Conservation (phyloP, 306 rosid genomes). For the Betula pendula region DNA sequence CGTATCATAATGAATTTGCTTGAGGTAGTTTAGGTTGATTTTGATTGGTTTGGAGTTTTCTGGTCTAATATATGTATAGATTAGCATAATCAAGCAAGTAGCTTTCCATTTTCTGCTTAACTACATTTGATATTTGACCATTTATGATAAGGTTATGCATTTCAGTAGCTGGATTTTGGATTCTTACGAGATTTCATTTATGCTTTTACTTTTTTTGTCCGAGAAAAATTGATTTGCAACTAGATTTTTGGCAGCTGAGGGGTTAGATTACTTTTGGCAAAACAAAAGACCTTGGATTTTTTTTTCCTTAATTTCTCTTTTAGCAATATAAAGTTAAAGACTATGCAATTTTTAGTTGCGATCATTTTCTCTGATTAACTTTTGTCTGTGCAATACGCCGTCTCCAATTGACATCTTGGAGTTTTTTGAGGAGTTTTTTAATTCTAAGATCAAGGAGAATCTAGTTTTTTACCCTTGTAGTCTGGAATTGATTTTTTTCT, state of each 20-base stretch:
- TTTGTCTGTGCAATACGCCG: neutral
- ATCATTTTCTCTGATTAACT: neutral
- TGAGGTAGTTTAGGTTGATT: neutral
- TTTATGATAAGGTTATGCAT: neutral
- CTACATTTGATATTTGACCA: neutral
- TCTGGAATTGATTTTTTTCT: neutral
- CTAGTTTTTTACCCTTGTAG: neutral
- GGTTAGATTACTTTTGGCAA: neutral
- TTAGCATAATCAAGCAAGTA: conserved; percentile 4
- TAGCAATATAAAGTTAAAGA: neutral
- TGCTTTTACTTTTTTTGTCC: neutral
- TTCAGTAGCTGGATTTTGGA: conserved; percentile 2
- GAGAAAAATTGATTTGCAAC: neutral
- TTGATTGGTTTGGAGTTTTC: conserved; percentile 13
- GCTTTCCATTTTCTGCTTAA: neutral
- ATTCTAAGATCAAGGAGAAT: neutral
- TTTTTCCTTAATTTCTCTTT: neutral
- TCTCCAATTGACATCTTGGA: neutral
- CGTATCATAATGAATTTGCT: neutral
- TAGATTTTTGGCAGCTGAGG: neutral
- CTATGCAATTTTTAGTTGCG: neutral
- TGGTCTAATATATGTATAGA: neutral
- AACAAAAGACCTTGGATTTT: neutral
- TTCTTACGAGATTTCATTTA: neutral
- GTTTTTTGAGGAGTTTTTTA: neutral